Evolutionary conservation across 177 flowering plant species (phyloP).

Genomic region (Vitis hybrid): DNA sequence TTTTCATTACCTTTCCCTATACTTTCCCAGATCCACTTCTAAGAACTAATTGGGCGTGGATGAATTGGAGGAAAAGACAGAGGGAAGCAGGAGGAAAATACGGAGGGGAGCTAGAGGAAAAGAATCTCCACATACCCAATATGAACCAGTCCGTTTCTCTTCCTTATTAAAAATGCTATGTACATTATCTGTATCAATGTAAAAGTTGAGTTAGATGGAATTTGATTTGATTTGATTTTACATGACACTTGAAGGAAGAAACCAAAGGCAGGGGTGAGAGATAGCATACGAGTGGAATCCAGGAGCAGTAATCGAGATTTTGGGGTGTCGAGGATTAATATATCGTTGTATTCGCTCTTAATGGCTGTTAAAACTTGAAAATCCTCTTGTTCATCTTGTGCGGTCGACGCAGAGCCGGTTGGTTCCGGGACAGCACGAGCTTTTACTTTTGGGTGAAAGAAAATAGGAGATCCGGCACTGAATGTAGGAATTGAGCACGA

Average conservation of each 20-base stretch:
- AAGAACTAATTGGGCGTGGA: neutral
- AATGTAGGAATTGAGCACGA: too few relatives aligned
- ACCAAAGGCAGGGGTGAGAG: neutral
- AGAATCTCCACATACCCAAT: constrained; percentile 60
- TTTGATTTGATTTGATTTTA: neutral
- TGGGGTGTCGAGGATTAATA: constrained; percentile 59
- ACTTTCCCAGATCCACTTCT: neutral
- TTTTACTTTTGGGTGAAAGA: too few relatives aligned
- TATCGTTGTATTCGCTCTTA: constrained; percentile 51
- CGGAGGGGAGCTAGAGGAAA: neutral
- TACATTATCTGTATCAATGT: constrained; percentile 52
- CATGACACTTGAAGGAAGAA: neutral
- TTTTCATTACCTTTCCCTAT: too few relatives aligned
- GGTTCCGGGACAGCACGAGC: too few relatives aligned
- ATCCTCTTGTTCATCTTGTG: constrained; percentile 24
- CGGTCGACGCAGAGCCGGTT: too few relatives aligned
- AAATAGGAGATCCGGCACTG: too few relatives aligned
- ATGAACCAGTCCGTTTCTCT: constrained; percentile 66
- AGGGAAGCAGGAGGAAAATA: neutral
- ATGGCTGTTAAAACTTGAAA: constrained; percentile 45
- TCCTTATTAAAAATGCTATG: constrained; percentile 64
- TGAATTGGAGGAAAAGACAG: neutral
- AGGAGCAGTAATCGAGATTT: constrained; percentile 57
- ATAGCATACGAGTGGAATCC: constrained; percentile 52
- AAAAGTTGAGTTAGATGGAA: neutral